These are phyloP conservation scores for Fusarium penzigii DNA, from an alignment of 2,329 filamentous ascomycete genomes.

Conservation along the genomic window DNA sequence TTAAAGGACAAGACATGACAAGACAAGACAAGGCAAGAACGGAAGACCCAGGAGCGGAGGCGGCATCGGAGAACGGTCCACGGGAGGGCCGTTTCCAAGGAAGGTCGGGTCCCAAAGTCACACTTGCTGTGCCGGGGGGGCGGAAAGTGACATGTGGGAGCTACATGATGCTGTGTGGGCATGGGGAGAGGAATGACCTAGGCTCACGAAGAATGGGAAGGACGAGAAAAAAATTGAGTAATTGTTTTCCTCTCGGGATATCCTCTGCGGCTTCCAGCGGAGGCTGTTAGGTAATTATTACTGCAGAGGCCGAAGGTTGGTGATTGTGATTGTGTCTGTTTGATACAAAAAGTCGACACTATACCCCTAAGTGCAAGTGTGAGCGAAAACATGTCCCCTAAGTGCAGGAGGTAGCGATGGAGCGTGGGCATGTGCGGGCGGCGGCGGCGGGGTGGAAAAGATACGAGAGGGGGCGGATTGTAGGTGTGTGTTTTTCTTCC, in stretches of 20 bases:
- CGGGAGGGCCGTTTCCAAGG: neutral
- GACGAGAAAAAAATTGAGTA: neutral
- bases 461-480: neutral
- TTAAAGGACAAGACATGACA: slow-evolving; percentile 15
- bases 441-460: neutral
- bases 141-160: neutral
- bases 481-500: neutral
- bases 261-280: slow-evolving; percentile 12
- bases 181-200: neutral
- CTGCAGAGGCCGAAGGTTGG: slow-evolving; percentile 15
- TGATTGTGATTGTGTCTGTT: slow-evolving; percentile 9
- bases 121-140: neutral
- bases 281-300: slow-evolving; percentile 31
- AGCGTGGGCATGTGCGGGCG: slow-evolving; percentile 22
- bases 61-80: slow-evolving; percentile 1
- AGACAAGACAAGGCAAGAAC: slow-evolving; percentile 7
- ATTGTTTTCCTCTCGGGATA: slow-evolving; percentile 13
- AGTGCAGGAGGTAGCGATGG: slow-evolving; percentile 54
- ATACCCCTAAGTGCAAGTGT: slow-evolving; percentile 62
- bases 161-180: neutral
- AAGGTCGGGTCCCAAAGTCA: neutral
- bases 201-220: neutral
- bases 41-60: slow-evolving; percentile 9
- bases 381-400: slow-evolving; percentile 46
- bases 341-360: slow-evolving; percentile 33